A percentile compares a stretch with the other conserved stretches of the same genome.
Evolutionary conservation across 2,329 filamentous ascomycete genomes (phyloP).

Genomic region (Metarhizium brunneum): DNA sequence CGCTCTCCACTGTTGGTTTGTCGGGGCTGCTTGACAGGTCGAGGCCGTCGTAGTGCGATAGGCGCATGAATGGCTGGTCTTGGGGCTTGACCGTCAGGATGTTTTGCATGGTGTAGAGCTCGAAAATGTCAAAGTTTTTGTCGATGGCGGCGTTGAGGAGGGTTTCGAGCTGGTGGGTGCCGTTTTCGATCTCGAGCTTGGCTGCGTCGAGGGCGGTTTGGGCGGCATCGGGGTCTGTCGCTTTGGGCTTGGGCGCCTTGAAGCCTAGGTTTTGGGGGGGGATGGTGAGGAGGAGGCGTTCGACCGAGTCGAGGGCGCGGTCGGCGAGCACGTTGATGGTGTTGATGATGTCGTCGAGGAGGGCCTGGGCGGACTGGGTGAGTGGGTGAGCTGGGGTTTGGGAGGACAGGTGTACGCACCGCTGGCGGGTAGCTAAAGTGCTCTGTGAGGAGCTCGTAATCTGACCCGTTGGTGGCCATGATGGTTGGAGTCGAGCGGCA

Average conservation of each 20-base stretch:
- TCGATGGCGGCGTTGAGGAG: constrained; percentile 73
- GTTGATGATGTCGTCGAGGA: constrained; percentile 98
- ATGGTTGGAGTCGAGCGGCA: constrained; percentile 1
- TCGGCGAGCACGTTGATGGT: constrained; percentile 89
- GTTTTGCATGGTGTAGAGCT: constrained; percentile 85
- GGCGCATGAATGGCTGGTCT: constrained; percentile 67
- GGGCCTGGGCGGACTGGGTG: constrained; percentile 45
- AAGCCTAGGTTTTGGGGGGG: constrained; percentile 78
- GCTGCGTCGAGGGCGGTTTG: constrained; percentile 29
- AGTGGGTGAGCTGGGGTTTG: constrained; percentile 1
- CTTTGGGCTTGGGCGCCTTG: constrained; percentile 28
- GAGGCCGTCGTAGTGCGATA: constrained; percentile 74
- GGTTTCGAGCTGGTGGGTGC: constrained; percentile 76
- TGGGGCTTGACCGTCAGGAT: constrained; percentile 61
- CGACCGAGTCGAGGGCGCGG: constrained; percentile 78
- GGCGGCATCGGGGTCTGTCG: constrained; percentile 3
- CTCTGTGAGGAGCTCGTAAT: constrained; percentile 74
- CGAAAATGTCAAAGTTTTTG: constrained; percentile 76
- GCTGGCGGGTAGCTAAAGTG: constrained; percentile 92
- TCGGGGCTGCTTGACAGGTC: constrained; percentile 29
- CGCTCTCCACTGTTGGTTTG: constrained; percentile 53
- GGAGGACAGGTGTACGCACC: constrained; percentile 40
- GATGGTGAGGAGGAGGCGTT: constrained; percentile 67
- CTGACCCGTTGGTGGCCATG: constrained; percentile 31
- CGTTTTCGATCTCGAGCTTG: constrained; percentile 71